A percentile compares a stretch with the other conserved stretches of the same genome.
These are phyloP conservation scores for Pinus albicaulis DNA, from an alignment of 75 land plant genomes.

Conservation along the genomic window DNA sequence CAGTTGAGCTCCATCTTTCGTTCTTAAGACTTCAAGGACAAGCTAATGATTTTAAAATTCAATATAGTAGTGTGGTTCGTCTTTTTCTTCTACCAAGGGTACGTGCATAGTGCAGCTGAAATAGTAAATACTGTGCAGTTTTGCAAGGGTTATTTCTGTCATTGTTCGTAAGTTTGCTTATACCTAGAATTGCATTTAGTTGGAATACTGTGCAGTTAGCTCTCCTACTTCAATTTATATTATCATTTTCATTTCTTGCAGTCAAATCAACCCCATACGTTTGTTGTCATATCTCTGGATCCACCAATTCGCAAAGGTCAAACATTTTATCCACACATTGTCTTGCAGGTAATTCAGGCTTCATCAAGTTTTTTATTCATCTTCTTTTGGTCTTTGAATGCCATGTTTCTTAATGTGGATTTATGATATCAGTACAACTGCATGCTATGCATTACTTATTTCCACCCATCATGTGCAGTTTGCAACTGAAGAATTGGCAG, in stretches of 20 bases:
- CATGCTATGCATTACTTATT: background rate
- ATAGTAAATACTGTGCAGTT: background rate
- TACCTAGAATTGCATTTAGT: no score
- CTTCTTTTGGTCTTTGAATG: background rate
- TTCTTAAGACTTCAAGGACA: slow-evolving; percentile 86
- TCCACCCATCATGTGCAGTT: slow-evolving; percentile 38
- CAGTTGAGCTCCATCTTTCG: slow-evolving; percentile 79
- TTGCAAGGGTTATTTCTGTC: background rate
- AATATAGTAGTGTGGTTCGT: slow-evolving; percentile 84
- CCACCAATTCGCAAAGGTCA: slow-evolving; percentile 95
- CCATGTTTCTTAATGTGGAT: background rate
- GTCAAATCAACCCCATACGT: slow-evolving; percentile 88
- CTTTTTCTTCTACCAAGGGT: slow-evolving; percentile 88
- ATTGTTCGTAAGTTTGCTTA: no score
- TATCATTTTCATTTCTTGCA: slow-evolving; percentile 25
- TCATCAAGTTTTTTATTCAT: background rate
- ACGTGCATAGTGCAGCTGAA: background rate
- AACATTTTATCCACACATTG: slow-evolving; percentile 90
- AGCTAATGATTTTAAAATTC: slow-evolving; percentile 93
- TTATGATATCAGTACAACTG: background rate
- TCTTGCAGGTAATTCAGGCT: slow-evolving; percentile 64
- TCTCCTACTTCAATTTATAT: background rate
- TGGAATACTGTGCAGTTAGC: no score
- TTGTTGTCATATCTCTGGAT: slow-evolving; percentile 82
- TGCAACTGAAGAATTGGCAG: slow-evolving; percentile 76